These are phyloP conservation scores for Liriodendron chinense DNA, from an alignment of 164 flowering plant species.

Conservation along the genomic window DNA sequence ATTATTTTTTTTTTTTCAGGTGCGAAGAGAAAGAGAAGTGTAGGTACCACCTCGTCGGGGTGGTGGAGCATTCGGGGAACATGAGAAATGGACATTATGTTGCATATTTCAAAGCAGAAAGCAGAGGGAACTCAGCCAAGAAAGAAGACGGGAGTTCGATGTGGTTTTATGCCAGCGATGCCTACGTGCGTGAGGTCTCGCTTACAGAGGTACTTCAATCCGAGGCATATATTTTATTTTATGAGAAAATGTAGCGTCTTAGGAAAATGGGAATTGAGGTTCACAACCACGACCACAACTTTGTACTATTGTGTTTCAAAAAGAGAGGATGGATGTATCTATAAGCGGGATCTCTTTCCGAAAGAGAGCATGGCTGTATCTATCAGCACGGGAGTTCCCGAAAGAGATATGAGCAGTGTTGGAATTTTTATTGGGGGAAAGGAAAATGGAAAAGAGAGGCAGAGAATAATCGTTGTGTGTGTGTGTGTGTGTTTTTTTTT, in stretches of 20 bases:
- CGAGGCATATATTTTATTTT: conserved; percentile 92
- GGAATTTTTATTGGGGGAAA: no score
- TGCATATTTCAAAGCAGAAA: conserved; percentile 69
- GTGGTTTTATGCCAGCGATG: conserved; percentile 86
- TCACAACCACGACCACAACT: neutral
- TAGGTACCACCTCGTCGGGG: conserved; percentile 57
- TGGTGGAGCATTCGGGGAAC: conserved; percentile 86
- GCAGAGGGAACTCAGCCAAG: conserved; percentile 20
- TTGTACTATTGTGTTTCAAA: neutral
- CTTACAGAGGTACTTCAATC: conserved; percentile 67
- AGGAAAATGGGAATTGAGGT: neutral
- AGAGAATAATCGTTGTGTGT: neutral
- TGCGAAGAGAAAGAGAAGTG: conserved; percentile 32
- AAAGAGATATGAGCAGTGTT: neutral
- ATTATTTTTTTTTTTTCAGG: conserved; percentile 43
- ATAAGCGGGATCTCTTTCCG: neutral
- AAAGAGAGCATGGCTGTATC: neutral
- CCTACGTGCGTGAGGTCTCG: conserved; percentile 54
- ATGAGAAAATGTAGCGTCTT: conserved; percentile 34
- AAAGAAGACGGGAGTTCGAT: conserved; percentile 18
- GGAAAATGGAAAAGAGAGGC: neutral
- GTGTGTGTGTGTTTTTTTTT: no score
- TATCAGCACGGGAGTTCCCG: neutral
- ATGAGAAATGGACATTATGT: conserved; percentile 96
- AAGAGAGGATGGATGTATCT: neutral